Base-by-base conservation (phyloP, 2,329 filamentous ascomycete species). In the Aspergillus sp. region DNA sequence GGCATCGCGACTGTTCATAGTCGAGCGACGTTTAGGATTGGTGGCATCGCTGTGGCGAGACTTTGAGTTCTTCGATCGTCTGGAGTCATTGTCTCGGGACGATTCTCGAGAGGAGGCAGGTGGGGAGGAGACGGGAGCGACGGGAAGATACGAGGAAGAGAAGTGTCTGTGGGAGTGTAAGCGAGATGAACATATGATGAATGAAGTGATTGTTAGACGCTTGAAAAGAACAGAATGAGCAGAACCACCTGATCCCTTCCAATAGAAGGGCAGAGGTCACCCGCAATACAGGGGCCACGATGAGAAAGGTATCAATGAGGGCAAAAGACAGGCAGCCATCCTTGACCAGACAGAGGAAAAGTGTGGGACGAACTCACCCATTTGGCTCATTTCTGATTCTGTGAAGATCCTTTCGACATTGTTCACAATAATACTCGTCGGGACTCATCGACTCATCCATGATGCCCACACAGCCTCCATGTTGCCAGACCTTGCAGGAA, bases 351-450 rank as follows among this genome's bases (percentile, higher is more conserved):
- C 19, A 19, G 19, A 19, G 19, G 19, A 3, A 4, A 39, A 39
- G 27, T 4, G 27, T 39, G 9, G 8, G 4, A 39, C n/a, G 19
- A 39, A 74, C 87, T 74, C 78, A 97, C 93, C 90, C 90, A 75
- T 90, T 93, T 58, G 78, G 76, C 55, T 88, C 86, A 46, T 77
- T 81, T 59, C 82, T 83, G 53, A 95, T 83, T 63, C 83, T 88
- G 74, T 98, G 93, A 44, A 94, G 77, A 64, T 95, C 89, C 64
- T 89, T 89, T 55, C 86, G 83, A 71, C 93, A 98, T 67, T 88
- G 80, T 71, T 98, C 93, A 71, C 93, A 98, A 64, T 93, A 98
- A 73, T 98, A 98, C 68, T 97, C 90, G 46, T 97, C 91, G 7
- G 93, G 93, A 55, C 88, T 91, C 65, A 86, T 84, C 57, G 87